A percentile compares a stretch with the other conserved stretches of the same genome.
Evolutionary conservation across 148 eudicot genomes (phyloP).

Genomic region (Gaultheria prostrata): DNA sequence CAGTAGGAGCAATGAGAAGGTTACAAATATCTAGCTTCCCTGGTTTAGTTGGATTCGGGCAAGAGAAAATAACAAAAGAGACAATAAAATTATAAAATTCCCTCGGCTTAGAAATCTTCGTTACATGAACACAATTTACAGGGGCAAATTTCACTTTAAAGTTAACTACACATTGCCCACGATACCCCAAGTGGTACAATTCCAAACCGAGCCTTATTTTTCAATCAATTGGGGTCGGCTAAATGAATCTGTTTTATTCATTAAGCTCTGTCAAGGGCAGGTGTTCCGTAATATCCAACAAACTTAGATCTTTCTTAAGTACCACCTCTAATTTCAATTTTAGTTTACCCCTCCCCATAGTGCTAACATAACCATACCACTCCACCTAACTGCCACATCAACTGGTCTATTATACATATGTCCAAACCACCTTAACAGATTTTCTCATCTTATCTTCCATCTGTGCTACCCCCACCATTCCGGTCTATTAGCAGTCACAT

Average conservation of each 20-base stretch:
- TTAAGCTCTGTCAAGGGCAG: not conserved
- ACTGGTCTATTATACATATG: not conserved
- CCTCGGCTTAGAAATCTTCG: not conserved
- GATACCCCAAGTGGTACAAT: not conserved
- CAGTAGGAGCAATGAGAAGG: not conserved
- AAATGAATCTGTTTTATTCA: not conserved
- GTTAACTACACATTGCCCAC: not conserved
- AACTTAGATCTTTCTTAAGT: too few species aligned
- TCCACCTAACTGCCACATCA: not conserved
- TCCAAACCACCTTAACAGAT: not conserved
- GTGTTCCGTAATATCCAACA: too few species aligned
- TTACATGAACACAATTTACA: not conserved
- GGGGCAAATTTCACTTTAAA: not conserved
- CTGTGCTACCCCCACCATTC: not conserved
- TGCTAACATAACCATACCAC: too few species aligned
- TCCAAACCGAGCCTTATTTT: not conserved
- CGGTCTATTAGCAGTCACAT: not conserved
- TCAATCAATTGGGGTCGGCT: not conserved
- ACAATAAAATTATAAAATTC: not conserved
- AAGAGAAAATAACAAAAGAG: not conserved
- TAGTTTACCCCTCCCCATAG: too few species aligned
- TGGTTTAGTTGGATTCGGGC: not conserved
- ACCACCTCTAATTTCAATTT: too few species aligned
- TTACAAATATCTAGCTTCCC: not conserved
- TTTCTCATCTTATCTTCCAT: not conserved